These are phyloP conservation scores for Syncephalastrum monosporum DNA, from an alignment of 371 early-diverging fungal genomes.

Conservation along the genomic window DNA sequence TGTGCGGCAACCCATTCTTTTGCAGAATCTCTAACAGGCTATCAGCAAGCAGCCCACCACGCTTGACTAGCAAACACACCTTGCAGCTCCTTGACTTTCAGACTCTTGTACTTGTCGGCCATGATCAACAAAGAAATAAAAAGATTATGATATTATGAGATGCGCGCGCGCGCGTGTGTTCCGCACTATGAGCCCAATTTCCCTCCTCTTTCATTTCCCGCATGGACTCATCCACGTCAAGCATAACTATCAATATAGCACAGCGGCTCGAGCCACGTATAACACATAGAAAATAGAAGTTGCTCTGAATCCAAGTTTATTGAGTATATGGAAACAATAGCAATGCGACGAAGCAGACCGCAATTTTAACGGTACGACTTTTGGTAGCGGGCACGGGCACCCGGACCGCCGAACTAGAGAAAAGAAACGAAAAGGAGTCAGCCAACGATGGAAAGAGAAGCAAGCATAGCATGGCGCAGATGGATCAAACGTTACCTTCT, in stretches of 20 bases:
- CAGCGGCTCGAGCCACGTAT: no score
- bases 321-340: no score
- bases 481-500: constrained; percentile 68
- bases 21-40: constrained; percentile 49
- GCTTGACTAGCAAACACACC: constrained; percentile 21
- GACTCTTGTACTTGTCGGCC: constrained; percentile 50
- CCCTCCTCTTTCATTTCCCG: no score
- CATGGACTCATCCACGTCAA: no score
- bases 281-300: no score
- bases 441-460: neutral
- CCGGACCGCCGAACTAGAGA: constrained; percentile 95
- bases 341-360: no score
- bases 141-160: no score
- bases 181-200: no score
- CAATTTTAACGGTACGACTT: constrained; percentile 92
- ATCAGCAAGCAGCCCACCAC: neutral
- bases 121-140: constrained; percentile 4
- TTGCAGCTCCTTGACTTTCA: constrained; percentile 67
- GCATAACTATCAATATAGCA: no score
- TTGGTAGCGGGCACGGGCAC: constrained; percentile 99
- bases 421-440: neutral
- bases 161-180: no score
- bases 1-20: constrained; percentile 54
- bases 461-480: no score
- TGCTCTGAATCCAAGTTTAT: no score